phyloP scores from a whole-genome alignment of 176 grass and related monocot genomes.

The Pontederia crassipes region DNA sequence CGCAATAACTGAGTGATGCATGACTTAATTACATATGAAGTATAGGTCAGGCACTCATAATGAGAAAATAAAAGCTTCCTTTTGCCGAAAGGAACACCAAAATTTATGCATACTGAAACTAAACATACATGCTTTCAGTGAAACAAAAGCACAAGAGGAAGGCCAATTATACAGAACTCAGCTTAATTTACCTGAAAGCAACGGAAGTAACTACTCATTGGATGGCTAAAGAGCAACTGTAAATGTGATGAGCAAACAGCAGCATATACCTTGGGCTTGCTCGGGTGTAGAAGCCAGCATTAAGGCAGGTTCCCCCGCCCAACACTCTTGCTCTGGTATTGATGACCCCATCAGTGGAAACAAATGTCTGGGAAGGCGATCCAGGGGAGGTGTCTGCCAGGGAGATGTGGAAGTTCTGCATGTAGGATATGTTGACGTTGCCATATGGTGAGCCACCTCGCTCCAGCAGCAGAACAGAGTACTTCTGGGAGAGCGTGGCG shows the following conservation, averaged over 20 bases:
- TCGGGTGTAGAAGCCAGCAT: slow-evolving; percentile 82
- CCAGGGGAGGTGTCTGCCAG: slow-evolving; percentile 40
- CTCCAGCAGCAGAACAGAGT: slow-evolving; percentile 63
- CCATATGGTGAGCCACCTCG: slow-evolving; percentile 60
- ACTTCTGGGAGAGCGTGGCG: slow-evolving; percentile 52
- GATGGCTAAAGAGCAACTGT: not conserved
- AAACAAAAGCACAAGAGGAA: no score
- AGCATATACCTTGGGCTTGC: slow-evolving; percentile 55
- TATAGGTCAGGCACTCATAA: no score
- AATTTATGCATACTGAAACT: no score
- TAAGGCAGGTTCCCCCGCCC: slow-evolving; percentile 76
- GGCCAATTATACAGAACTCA: no score
- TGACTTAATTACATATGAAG: no score
- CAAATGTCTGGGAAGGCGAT: slow-evolving; percentile 52
- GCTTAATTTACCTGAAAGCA: not conserved
- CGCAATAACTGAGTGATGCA: no score
- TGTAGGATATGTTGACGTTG: slow-evolving; percentile 56
- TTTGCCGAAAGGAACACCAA: no score
- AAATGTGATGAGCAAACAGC: not conserved
- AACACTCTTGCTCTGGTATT: slow-evolving; percentile 64
- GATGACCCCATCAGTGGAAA: slow-evolving; percentile 84
- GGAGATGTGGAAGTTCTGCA: slow-evolving; percentile 77
- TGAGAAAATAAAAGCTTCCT: no score
- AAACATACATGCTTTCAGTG: no score
- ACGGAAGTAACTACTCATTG: not conserved